These are phyloP conservation scores for Suillus lakei DNA, from an alignment of 768 basidiomycete genomes.

Conservation along the genomic window DNA sequence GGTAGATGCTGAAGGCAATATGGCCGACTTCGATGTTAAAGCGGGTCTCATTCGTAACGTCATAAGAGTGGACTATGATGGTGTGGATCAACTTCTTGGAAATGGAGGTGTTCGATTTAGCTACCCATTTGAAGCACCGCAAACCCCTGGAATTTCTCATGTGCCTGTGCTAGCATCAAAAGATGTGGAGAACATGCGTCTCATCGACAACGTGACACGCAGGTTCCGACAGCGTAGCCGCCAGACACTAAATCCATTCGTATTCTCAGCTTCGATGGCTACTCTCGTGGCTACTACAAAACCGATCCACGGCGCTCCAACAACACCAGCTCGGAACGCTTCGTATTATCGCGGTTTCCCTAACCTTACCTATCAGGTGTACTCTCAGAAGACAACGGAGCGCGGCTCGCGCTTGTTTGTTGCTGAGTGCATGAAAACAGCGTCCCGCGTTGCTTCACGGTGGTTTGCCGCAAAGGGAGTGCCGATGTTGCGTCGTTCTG, in stretches of 20 bases:
- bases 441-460: conserved; percentile 73
- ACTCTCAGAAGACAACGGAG: conserved; percentile 24
- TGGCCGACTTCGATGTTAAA: conserved; percentile 71
- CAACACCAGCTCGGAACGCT: conserved; percentile 31
- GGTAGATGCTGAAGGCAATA: conserved; percentile 61
- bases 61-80: conserved; percentile 63
- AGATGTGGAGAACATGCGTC: conserved; percentile 34
- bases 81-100: conserved; percentile 60
- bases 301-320: conserved; percentile 37
- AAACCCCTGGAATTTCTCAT: conserved; percentile 6
- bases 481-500: conserved; percentile 65
- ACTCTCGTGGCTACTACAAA: conserved; percentile 33
- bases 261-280: conserved; percentile 28
- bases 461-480: conserved; percentile 66
- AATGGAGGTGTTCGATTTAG: conserved; percentile 12
- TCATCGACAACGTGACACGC: conserved; percentile 34
- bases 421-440: conserved; percentile 82
- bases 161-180: conserved; percentile 15
- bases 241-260: conserved; percentile 25
- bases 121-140: conserved; percentile 26
- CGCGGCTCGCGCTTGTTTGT: conserved; percentile 61
- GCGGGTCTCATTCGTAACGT: conserved; percentile 79
- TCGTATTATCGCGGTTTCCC: conserved; percentile 55
- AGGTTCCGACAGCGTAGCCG: conserved; percentile 30
- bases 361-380: conserved; percentile 50